Evolutionary conservation across 257 asterid genomes (phyloP).

Genomic region (Lantana camara): DNA sequence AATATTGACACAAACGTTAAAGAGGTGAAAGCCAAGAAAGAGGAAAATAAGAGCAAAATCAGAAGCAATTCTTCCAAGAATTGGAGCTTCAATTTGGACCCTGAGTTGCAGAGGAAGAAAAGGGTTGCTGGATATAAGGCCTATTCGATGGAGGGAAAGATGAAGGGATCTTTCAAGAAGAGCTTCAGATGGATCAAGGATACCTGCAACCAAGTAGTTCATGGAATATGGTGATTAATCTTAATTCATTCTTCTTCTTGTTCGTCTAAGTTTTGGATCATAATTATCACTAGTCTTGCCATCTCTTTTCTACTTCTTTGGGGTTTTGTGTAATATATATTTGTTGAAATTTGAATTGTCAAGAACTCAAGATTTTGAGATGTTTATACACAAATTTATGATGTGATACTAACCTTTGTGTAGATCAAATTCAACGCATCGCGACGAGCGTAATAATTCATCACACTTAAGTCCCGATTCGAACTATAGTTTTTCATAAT

Average conservation of each 20-base stretch:
- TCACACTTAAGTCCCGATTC: too few relatives aligned
- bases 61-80: conserved; percentile 32
- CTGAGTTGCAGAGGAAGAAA: conserved; percentile 76
- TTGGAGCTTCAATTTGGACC: conserved; percentile 57
- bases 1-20: conserved; percentile 8
- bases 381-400: background rate
- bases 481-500: too few relatives aligned
- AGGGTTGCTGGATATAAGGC: conserved; percentile 73
- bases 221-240: conserved; percentile 60
- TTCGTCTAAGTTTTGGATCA: background rate
- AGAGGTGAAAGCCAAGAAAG: conserved; percentile 49
- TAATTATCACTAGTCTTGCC: background rate
- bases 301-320: background rate
- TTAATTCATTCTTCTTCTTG: background rate
- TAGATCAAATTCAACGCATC: too few relatives aligned
- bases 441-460: too few relatives aligned
- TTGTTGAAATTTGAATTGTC: too few relatives aligned
- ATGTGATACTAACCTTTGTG: background rate
- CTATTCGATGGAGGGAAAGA: conserved; percentile 61
- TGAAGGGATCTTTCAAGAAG: conserved; percentile 73
- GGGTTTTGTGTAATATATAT: too few relatives aligned
- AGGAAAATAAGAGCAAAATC: conserved; percentile 37
- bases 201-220: conserved; percentile 55
- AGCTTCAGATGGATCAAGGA: conserved; percentile 82
- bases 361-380: background rate